Conservation (phyloP, 495 filamentous ascomycete species). For the Aspergillus affinis region DNA sequence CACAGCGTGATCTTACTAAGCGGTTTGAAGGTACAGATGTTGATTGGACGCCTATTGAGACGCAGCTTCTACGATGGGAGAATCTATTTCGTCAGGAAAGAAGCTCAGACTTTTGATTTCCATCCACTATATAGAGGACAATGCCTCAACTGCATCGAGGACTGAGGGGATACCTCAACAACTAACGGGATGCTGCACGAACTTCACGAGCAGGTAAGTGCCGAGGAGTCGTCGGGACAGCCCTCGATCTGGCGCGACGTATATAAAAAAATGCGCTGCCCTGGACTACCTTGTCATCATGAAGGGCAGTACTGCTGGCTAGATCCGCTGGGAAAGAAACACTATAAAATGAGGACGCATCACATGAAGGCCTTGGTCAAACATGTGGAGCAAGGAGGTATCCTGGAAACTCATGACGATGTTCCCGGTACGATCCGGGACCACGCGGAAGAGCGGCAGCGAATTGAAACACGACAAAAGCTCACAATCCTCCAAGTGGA, state of each 20-base stretch:
- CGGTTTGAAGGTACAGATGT: slow-evolving; percentile 21
- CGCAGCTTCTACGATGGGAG: slow-evolving; percentile 19
- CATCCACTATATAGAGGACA: slow-evolving; percentile 10
- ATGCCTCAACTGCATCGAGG: background rate
- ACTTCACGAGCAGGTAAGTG: slow-evolving; percentile 6
- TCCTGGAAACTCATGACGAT: slow-evolving; percentile 27
- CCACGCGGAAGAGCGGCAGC: slow-evolving; percentile 29
- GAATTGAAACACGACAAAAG: slow-evolving; percentile 14
- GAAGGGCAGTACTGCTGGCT: slow-evolving; percentile 28
- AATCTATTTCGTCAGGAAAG: slow-evolving; percentile 8
- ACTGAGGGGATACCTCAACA: slow-evolving; percentile 5
- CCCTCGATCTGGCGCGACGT: slow-evolving; percentile 24
- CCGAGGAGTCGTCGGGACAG: slow-evolving; percentile 5
- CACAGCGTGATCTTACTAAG: slow-evolving; percentile 25
- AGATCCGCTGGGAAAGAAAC: slow-evolving; percentile 31
- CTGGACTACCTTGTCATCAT: slow-evolving; percentile 22
- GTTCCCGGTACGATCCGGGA: slow-evolving; percentile 24
- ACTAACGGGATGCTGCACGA: slow-evolving; percentile 7
- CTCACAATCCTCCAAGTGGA: no score
- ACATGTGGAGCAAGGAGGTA: slow-evolving; percentile 26
- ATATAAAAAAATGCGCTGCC: slow-evolving; percentile 32
- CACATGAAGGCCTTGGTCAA: slow-evolving; percentile 24
- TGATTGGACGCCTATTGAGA: slow-evolving; percentile 22
- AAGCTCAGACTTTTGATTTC: slow-evolving; percentile 8
- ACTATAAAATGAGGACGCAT: slow-evolving; percentile 29